A percentile compares a stretch with the other conserved stretches of the same genome.
phyloP scores from a whole-genome alignment of 1,139 yeast genomes.

The Zygosaccharomyces pseudobailii region DNA sequence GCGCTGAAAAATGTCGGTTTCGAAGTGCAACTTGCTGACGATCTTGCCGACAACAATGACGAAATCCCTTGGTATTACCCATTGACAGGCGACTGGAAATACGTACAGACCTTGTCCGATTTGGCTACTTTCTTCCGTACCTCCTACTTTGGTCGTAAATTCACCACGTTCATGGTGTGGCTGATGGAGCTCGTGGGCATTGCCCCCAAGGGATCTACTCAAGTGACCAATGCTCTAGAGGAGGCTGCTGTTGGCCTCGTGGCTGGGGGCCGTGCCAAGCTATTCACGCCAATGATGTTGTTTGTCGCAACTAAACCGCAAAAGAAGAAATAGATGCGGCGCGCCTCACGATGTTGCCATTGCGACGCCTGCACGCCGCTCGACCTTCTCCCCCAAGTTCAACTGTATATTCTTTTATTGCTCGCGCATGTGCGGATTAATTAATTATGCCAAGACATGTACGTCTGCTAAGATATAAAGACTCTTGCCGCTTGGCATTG shows the following conservation, averaged over 20 bases:
- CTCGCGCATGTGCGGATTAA: background rate
- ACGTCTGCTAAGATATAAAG: slow-evolving; percentile 1
- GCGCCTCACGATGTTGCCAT: background rate
- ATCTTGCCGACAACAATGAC: slow-evolving; percentile 78
- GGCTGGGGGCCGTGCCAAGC: slow-evolving; percentile 81
- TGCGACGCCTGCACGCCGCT: too few relatives aligned
- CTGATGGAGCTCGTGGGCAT: slow-evolving; percentile 75
- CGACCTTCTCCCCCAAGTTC: too few relatives aligned
- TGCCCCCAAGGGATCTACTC: slow-evolving; percentile 90
- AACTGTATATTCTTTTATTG: slow-evolving; percentile 2
- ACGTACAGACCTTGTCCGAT: slow-evolving; percentile 75
- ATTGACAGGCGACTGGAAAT: slow-evolving; percentile 87
- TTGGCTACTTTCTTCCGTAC: slow-evolving; percentile 85
- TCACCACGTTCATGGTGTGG: slow-evolving; percentile 79
- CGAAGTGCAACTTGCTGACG: slow-evolving; percentile 67
- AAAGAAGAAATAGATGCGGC: background rate
- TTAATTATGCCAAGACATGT: background rate
- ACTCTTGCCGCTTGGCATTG: background rate
- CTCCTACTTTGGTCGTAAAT: slow-evolving; percentile 73
- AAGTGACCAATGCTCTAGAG: slow-evolving; percentile 89
- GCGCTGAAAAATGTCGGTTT: slow-evolving; percentile 89
- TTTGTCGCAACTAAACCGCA: slow-evolving; percentile 58
- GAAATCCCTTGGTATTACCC: slow-evolving; percentile 98
- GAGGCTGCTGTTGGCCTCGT: slow-evolving; percentile 96
- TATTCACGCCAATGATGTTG: slow-evolving; percentile 96